Evolutionary conservation across 441 rosid genomes (phyloP).

Genomic region (Gossypium aridum): DNA sequence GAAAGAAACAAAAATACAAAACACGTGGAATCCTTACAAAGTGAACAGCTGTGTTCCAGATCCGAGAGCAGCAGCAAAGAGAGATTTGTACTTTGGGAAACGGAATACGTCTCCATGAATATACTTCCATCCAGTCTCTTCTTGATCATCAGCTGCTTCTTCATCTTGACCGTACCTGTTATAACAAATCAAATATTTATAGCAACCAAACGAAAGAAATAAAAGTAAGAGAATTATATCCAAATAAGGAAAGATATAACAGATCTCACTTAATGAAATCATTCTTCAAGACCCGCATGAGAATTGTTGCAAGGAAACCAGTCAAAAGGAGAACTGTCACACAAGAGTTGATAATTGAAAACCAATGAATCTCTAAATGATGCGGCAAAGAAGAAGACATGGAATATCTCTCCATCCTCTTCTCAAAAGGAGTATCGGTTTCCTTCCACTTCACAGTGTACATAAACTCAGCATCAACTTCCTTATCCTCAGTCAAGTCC

Average conservation of each 20-base stretch:
- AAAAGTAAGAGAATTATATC: not conserved
- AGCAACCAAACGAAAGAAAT: not conserved
- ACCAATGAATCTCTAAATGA: conserved; percentile 86
- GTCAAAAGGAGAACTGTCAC: conserved; percentile 80
- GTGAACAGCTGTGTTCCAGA: conserved; percentile 66
- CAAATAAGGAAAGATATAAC: conserved; percentile 13
- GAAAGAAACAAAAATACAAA: not conserved
- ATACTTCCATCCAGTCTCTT: conserved; percentile 94
- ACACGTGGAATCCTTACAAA: conserved; percentile 38
- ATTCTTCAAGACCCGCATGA: conserved; percentile 83
- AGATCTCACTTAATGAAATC: conserved; percentile 77
- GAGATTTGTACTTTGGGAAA: conserved; percentile 62
- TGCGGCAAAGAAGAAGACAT: conserved; percentile 71
- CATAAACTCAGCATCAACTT: conserved; percentile 60
- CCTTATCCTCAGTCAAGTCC: conserved; percentile 69
- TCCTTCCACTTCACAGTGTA: conserved; percentile 85
- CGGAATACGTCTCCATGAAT: conserved; percentile 85
- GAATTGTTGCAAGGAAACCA: conserved; percentile 84
- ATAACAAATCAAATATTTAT: not conserved
- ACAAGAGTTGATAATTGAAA: conserved; percentile 71
- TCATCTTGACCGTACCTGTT: conserved; percentile 79
- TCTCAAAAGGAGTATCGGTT: conserved; percentile 61
- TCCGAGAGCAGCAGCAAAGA: conserved; percentile 68
- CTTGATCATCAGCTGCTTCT: conserved; percentile 83
- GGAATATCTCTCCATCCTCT: conserved; percentile 84